Base-by-base conservation (phyloP, 306 rosid genomes). In the Pyrus communis region DNA sequence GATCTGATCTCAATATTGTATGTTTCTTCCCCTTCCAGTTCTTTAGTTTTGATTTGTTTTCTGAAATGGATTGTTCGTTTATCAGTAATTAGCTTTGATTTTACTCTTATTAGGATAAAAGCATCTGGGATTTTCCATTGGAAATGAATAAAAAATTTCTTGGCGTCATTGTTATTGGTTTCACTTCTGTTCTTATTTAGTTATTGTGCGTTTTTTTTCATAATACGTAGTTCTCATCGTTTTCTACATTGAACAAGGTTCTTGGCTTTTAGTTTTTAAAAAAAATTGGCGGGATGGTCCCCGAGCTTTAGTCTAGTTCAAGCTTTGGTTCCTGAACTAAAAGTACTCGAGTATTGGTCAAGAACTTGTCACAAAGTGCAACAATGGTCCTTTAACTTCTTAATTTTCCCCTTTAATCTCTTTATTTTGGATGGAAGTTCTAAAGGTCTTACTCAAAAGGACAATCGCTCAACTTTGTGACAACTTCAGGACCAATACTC, bases 1-100 rank as follows among this genome's bases (percentile, higher is more conserved):
- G 97, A 93, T 91, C 98, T 45, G 86, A 89, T 88, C 93, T 88
- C 82, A 87, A 78, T 63, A 58, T 89, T 80, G 97, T 93, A 81
- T 80, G 81, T 54, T 4, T 38, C 42, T 45, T 31, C 55, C 55
- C 21, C 33, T 31, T 17, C 11, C 17, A 35, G 9, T 63, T 15
- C 3, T 17, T 43, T 23, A 18, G 9, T 61, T 38, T 57, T 13
- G 11, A 17, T 31, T 15, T 13, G 7, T 15, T 31, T 38, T 64
- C 51, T 64, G 40, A 23, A 68, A 30, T 74, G 64, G 40, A 21
- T 15, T 14, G 6, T 59, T 74, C 38, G 17, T 21, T 22, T 18
- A 21, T 76, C 28, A 22, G 7, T 67, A 15, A 18, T 67, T 71
- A 12, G 3, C 17, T 28, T 49, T 3, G 18, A 11, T 52, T 64